These are phyloP conservation scores for Spathaspora gorwiae DNA, from an alignment of 805 yeast species.

Conservation along the genomic window DNA sequence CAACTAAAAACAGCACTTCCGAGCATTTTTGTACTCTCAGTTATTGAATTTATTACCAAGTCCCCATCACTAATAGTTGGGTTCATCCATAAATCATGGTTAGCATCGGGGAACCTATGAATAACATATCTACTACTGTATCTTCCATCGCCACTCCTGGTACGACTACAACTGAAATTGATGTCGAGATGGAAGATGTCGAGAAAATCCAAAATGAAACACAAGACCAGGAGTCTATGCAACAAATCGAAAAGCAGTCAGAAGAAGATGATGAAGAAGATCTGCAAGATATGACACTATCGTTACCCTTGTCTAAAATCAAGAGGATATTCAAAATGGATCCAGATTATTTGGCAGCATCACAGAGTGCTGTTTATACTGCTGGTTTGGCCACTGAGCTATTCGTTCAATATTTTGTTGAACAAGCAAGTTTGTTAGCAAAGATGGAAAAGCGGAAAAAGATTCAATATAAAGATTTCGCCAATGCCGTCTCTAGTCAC, in stretches of 20 bases:
- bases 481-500: conserved; percentile 54
- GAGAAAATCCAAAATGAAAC: conserved; percentile 7
- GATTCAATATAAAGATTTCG: conserved; percentile 65
- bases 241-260: background rate
- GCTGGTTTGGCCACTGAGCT: conserved; percentile 76
- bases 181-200: conserved; percentile 3
- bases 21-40: too few species aligned
- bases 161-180: conserved; percentile 1
- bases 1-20: too few species aligned
- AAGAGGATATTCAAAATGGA: conserved; percentile 72
- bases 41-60: too few species aligned
- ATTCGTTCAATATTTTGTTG: conserved; percentile 64
- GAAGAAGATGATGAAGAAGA: conserved; percentile 19
- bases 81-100: background rate
- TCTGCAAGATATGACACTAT: conserved; percentile 22
- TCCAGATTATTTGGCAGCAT: conserved; percentile 64
- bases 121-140: conserved; percentile 1
- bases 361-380: conserved; percentile 69
- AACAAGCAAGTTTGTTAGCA: conserved; percentile 64
- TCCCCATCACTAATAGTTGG: too few species aligned
- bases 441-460: conserved; percentile 64
- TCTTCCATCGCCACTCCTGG: conserved; percentile 1
- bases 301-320: conserved; percentile 63
- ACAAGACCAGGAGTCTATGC: conserved; percentile 8
- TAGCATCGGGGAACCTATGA: background rate